A percentile compares a stretch with the other conserved stretches of the same genome.
Evolutionary conservation across 805 yeast species (phyloP).

Genomic region (Isabelozyma pseudorhagii): DNA sequence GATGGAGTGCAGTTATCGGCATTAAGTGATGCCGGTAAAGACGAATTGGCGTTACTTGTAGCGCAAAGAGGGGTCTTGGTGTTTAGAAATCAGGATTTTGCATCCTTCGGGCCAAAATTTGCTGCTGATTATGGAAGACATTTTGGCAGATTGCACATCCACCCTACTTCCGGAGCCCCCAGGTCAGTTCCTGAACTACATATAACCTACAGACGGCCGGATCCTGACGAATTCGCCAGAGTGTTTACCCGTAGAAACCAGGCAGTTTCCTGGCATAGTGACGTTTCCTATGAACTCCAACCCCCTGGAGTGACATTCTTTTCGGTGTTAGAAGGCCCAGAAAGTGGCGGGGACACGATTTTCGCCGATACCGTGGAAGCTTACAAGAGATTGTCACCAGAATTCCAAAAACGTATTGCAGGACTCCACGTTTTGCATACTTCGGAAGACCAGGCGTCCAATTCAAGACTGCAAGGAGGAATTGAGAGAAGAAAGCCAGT

Average conservation of each 20-base stretch:
- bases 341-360: slow-evolving; percentile 72
- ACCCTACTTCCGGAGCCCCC: slow-evolving; percentile 74
- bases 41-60: slow-evolving; percentile 65
- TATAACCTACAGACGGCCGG: slow-evolving; percentile 52
- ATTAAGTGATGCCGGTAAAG: slow-evolving; percentile 52
- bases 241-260: slow-evolving; percentile 32
- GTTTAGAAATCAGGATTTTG: slow-evolving; percentile 65
- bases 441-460: slow-evolving; percentile 65
- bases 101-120: slow-evolving; percentile 46
- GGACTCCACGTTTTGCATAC: slow-evolving; percentile 69
- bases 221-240: slow-evolving; percentile 32
- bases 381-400: slow-evolving; percentile 66
- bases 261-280: slow-evolving; percentile 63
- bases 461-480: slow-evolving; percentile 55
- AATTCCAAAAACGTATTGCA: slow-evolving; percentile 52
- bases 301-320: slow-evolving; percentile 72
- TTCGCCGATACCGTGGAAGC: slow-evolving; percentile 72
- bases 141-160: slow-evolving; percentile 70
- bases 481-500: slow-evolving; percentile 64
- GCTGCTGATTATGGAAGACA: slow-evolving; percentile 55
- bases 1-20: slow-evolving; percentile 57
- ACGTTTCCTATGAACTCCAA: slow-evolving; percentile 69
- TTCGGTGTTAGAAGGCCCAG: slow-evolving; percentile 54
- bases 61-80: slow-evolving; percentile 73
- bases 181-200: slow-evolving; percentile 62